Base-by-base conservation (phyloP, 352 stramenopile genomes). In the Globisporangium nodosum region DNA sequence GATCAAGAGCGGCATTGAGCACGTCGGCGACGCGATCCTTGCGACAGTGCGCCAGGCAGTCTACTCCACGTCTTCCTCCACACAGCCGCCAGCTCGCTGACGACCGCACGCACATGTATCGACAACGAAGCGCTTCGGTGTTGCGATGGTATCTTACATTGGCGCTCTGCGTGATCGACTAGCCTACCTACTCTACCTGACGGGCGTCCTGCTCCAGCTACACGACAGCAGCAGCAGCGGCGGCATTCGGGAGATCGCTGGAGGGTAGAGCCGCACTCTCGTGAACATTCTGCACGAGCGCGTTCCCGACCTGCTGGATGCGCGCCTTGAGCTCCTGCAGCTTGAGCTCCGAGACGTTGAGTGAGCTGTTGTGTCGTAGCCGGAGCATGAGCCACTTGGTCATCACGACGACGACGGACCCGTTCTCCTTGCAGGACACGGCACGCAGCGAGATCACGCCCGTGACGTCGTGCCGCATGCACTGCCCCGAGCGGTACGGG, bases 391-490 rank as follows among this genome's bases (percentile, higher is more conserved):
- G 30, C 61, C 61, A 67, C 45, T 47, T 47, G 12, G 61, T 67
- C 49, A 67, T 63, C 50, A 64, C 50, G 5, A 67, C 50, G 6
- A 49, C 11, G 6, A 49, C 11, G n/a, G 45, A 49, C 3, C n/a
- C 45, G 45, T n/a, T 37, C 40, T 64, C 42, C 8, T 60, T 58
- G 52, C n/a, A 57, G 3, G 60, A 24, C 15, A 65, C 54, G 0
- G 60, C n/a, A 2, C 45, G 47, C 21, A 72, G 35, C 21, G 52
- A 61, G 13, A 74, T 43, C 3, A 68, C 56, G 1, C 43, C 58
- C 7, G 53, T 66, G 27, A 73, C 47, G 53, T 78, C 62, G 24
- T 66, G 66, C n/a, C 68, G 70, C 5, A 73, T 24, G 47, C 65
- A 69, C 47, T 76, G 51, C 6, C 35, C 21, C 30, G 68, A 61